Conservation (phyloP, 345 rosid species). For the Cardiospermum halicacabum region DNA sequence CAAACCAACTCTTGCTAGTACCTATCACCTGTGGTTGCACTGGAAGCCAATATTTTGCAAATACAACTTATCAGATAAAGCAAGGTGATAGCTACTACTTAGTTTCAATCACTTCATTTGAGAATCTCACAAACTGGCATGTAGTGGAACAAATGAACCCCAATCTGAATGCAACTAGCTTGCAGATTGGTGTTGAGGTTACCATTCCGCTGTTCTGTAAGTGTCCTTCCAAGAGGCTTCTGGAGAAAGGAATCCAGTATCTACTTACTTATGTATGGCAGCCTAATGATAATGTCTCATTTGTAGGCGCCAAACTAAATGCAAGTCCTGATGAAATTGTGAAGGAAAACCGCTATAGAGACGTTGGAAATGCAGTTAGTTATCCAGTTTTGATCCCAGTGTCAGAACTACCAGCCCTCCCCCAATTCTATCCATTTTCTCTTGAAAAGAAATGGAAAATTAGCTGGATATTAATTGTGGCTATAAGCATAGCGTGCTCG, state of each 20-base stretch:
- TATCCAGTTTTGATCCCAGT: conserved; percentile 53
- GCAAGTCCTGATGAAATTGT: conserved; percentile 30
- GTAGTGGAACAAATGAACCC: conserved; percentile 38
- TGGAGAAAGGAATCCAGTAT: conserved; percentile 27
- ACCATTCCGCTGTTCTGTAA: conserved; percentile 52
- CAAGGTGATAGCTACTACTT: conserved; percentile 42
- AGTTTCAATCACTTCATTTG: conserved; percentile 34
- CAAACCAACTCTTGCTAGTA: conserved; percentile 50
- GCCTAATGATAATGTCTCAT: conserved; percentile 30
- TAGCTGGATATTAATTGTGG: conserved; percentile 14
- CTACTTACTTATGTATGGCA: conserved; percentile 56
- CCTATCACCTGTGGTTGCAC: conserved; percentile 49
- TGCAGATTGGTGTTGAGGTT: conserved; percentile 39
- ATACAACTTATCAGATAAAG: conserved; percentile 47
- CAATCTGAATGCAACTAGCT: conserved; percentile 21
- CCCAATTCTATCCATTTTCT: conserved; percentile 20
- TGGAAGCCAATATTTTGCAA: conserved; percentile 41
- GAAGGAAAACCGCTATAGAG: conserved; percentile 34
- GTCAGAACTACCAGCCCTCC: conserved; percentile 38
- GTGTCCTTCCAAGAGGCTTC: conserved; percentile 41
- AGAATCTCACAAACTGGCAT: conserved; percentile 51
- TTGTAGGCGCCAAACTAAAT: conserved; percentile 41
- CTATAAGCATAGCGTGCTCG: conserved; percentile 18
- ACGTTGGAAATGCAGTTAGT: conserved; percentile 27
- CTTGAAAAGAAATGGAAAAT: conserved; percentile 20